Evolutionary conservation across 345 rosid genomes (phyloP), one percentile per base, ranked within the genome.

Genomic region (Populus ilicifolia): DNA sequence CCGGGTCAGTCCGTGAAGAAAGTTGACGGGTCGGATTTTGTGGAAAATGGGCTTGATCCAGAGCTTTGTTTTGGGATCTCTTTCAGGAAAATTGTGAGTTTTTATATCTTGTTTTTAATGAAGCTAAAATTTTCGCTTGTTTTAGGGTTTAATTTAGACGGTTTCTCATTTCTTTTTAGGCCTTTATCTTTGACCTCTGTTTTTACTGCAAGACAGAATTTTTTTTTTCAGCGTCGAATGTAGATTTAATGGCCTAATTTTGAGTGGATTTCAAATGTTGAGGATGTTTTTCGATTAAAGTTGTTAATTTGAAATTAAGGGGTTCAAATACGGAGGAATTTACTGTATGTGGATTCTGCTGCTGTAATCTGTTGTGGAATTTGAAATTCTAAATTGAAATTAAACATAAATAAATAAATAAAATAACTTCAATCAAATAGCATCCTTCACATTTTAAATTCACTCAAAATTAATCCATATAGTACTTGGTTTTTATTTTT

Each of bases 61-160:
- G 94, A 92, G 85, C 87, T 93, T 71, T 80, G 86, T 72, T 79
- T 93, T 52, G 83, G 83, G 71, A 85, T 78, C 72, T 82, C 97
- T 14, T 84, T 92, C 23, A 90, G 90, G 66, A 93, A 85, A 85
- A 95, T 95, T 73, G 98, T 93, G 85, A 93, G 98, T 79, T 20
- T 18, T 29, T 39, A 65, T 25, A 50, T 29, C 33, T 61, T 7
- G 2, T 2, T 25, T 25, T 11, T 5, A 10, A 13, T 52, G 11
- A 33, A 30, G 18, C 56, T 11, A 54, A 29, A 41, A 0, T 3
- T 2, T 33, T 18, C 21, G 2, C 16, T 46, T 67, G n/a, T 30
- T 16, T 44, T 46, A 3, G 39, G 35, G 56, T 68, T 56, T 56
- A 39, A 36, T 36, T 9, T 11, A 39, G 21, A 67, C 1, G 43